Conservation (phyloP, 2,329 filamentous ascomycete genomes). For the Teratosphaeria zuluensis region DNA sequence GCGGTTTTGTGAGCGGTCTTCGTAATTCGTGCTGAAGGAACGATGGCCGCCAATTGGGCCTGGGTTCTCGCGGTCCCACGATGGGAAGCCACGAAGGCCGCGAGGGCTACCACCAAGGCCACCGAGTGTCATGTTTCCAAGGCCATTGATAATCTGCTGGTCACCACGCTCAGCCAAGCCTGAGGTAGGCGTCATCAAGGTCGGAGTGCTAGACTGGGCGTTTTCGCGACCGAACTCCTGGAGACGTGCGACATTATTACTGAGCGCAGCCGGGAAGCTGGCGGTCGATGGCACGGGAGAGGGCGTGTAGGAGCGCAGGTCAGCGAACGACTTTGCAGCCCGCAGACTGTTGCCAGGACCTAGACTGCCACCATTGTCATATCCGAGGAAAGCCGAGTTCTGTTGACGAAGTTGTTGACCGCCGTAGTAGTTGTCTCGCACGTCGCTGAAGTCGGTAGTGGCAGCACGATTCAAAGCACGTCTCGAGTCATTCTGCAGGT, state of each 20-base stretch:
- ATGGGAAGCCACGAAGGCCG: conserved; percentile 50
- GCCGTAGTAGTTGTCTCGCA: conserved; percentile 64
- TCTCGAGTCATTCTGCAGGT: conserved; percentile 67
- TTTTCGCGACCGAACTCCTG: conserved; percentile 49
- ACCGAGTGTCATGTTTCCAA: conserved; percentile 51
- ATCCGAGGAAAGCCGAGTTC: conserved; percentile 64
- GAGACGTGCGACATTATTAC: conserved; percentile 53
- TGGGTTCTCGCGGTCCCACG: conserved; percentile 48
- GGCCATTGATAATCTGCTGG: conserved; percentile 50
- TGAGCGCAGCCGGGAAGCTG: conserved; percentile 66
- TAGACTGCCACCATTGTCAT: conserved; percentile 57
- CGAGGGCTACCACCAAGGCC: conserved; percentile 46
- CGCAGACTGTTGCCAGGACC: conserved; percentile 71
- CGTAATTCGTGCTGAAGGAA: conserved; percentile 50
- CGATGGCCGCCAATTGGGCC: conserved; percentile 57
- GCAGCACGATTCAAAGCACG: conserved; percentile 84
- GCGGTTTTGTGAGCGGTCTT: conserved; percentile 45
- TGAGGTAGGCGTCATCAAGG: conserved; percentile 48
- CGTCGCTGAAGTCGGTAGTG: conserved; percentile 91
- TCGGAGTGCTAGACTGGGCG: conserved; percentile 55
- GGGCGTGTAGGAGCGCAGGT: conserved; percentile 87
- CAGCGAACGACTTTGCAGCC: conserved; percentile 92
- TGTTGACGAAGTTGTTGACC: conserved; percentile 64
- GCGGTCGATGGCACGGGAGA: conserved; percentile 85
- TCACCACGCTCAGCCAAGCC: conserved; percentile 22